Evolutionary conservation across 176 grass and related monocot genomes (phyloP), one percentile per base, ranked within the genome.

Genomic region (Leersia perrieri): DNA sequence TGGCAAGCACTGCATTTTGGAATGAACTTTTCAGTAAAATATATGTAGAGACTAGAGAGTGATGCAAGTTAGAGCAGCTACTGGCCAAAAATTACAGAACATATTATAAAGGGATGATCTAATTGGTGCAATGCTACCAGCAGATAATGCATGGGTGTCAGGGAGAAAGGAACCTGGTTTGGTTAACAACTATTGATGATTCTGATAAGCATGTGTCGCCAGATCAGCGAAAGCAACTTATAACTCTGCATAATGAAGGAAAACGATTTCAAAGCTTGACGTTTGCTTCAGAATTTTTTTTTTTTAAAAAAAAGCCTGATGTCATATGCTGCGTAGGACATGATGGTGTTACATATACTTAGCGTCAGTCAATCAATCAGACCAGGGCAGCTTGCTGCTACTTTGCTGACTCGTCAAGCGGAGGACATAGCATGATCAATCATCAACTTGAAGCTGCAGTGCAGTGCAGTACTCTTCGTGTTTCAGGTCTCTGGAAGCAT

Each of bases 141-240:
- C 1, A 49, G 45, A n/a, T 82, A 69, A 73, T 63, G 38, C 12
- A 13, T 3, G 38, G 36, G 4, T 42, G 20, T 62, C 68, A 34
- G 80, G 80, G 69, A 34, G 80, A 53, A 23, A 73, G 53, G 68
- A 73, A 60, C 44, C 23, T n/a, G 67, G 10, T 12, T 41, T n/a
- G 67, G 10, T 12, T 41, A 7, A 23, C 20, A 5, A 33, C 20
- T 72, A 9, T 61, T 82, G 68, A 82, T 82, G 61, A 73, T 63
- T 47, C 38, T 5, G 12, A 33, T 47, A 30, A 72, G 71, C 63
- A 82, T 64, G 57, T 47, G 68, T 63, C 1, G 68, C 80, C 80
- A 82, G 27, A 33, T 82, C 68, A 82, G 28, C 22, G 68, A 82
- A 47, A 82, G 80, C 55, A 72, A 20, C 57, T 34, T 8, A 30